phyloP scores from a whole-genome alignment of 2,329 filamentous ascomycete species.

The Aspergillus spinulosporus region DNA sequence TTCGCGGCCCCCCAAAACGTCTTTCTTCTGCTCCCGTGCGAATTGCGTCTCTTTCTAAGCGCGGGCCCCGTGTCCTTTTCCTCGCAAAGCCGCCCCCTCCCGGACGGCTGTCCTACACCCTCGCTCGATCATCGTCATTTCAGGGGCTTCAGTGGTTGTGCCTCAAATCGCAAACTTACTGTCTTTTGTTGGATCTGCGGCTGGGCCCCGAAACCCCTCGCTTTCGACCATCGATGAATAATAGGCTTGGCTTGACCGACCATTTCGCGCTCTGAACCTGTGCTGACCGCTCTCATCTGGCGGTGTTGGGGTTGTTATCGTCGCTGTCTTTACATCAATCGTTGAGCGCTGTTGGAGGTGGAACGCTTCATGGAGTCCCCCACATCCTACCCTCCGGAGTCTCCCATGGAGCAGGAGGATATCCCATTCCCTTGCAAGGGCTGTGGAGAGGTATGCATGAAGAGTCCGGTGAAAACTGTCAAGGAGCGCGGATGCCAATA shows the following conservation, averaged over 20 bases:
- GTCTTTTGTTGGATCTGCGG: conserved; percentile 16
- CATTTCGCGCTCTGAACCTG: conserved; percentile 13
- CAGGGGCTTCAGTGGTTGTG: conserved; percentile 12
- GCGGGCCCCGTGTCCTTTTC: conserved; percentile 19
- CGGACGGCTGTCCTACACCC: conserved; percentile 9
- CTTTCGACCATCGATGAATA: conserved; percentile 16
- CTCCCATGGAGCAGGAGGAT: conserved; percentile 74
- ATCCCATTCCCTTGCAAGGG: conserved; percentile 83
- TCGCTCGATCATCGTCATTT: conserved; percentile 5
- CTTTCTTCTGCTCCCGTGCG: conserved; percentile 10
- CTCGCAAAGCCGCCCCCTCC: conserved; percentile 10
- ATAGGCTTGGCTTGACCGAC: conserved; percentile 12
- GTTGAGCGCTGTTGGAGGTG: conserved; percentile 8
- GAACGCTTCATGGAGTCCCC: conserved; percentile 54
- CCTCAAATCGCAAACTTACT: conserved; percentile 4
- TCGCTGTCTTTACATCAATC: not conserved
- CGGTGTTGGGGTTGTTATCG: conserved; percentile 1
- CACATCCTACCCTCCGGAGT: conserved; percentile 54
- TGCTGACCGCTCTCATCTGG: not conserved
- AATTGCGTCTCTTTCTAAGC: conserved; percentile 16
- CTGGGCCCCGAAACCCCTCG: conserved; percentile 14
- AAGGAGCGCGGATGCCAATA: not conserved
- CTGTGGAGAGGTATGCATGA: conserved; percentile 73
- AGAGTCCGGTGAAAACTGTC: not conserved
- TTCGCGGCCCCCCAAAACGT: conserved; percentile 8